phyloP scores from a whole-genome alignment of 23 red algal genomes.

The Gracilaria gracilis region DNA sequence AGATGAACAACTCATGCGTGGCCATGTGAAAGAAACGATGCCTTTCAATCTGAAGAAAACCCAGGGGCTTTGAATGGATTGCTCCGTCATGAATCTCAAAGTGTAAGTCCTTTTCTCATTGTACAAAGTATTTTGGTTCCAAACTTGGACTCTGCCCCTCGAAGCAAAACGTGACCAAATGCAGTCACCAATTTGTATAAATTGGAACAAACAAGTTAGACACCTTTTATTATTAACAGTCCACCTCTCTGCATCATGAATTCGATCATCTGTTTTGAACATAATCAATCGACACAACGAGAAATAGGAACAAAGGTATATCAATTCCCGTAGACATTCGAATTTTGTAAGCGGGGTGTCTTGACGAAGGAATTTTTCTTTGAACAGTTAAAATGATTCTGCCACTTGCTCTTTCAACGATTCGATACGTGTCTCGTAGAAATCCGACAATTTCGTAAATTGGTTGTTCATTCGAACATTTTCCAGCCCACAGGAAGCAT shows the following conservation, averaged over 20 bases:
- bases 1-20: no score
- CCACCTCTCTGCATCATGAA: not conserved
- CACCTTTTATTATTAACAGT: no score
- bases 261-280: slow-evolving; percentile 7
- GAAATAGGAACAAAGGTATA: not conserved
- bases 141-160: no score
- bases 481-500: not conserved
- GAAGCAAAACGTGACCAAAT: no score
- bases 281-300: not conserved
- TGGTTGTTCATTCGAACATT: not conserved
- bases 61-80: no score
- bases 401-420: not conserved
- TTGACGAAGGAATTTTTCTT: not conserved
- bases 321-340: not conserved
- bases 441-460: slow-evolving; percentile 2
- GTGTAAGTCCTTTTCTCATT: no score
- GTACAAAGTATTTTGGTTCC: no score
- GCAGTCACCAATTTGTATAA: no score
- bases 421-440: not conserved
- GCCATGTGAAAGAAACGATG: no score
- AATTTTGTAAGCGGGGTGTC: not conserved
- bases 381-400: not conserved
- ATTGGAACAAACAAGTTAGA: no score
- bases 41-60: no score
- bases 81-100: no score